Conservation (phyloP, 1,139 yeast species). For the Kodamaea derodonti region DNA sequence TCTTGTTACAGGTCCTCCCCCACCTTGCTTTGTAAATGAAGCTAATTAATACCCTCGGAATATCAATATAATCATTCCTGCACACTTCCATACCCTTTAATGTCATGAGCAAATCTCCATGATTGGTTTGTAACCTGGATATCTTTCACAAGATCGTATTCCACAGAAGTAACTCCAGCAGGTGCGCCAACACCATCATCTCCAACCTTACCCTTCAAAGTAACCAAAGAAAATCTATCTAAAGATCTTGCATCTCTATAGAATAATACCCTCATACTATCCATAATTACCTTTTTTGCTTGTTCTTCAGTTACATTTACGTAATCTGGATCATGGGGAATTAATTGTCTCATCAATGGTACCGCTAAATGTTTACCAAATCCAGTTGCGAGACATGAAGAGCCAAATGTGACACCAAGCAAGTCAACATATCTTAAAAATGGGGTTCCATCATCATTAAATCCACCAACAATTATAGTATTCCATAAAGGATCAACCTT, state of each 20-base stretch:
- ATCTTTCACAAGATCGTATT: slow-evolving; percentile 59
- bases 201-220: slow-evolving; percentile 51
- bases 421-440: slow-evolving; percentile 85
- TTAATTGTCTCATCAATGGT: slow-evolving; percentile 83
- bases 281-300: slow-evolving; percentile 71
- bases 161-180: slow-evolving; percentile 3
- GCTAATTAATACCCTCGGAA: too few relatives aligned
- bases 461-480: slow-evolving; percentile 86
- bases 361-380: slow-evolving; percentile 94
- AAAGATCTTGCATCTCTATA: slow-evolving; percentile 95
- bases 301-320: slow-evolving; percentile 65
- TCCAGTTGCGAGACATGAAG: slow-evolving; percentile 93
- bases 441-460: slow-evolving; percentile 62
- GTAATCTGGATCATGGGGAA: slow-evolving; percentile 75
- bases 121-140: slow-evolving; percentile 69
- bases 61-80: slow-evolving; percentile 28
- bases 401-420: slow-evolving; percentile 83
- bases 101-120: slow-evolving; percentile 89
- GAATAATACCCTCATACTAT: slow-evolving; percentile 90
- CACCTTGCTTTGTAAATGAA: too few relatives aligned
- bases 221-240: slow-evolving; percentile 79
- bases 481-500: slow-evolving; percentile 98
- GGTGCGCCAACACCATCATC: slow-evolving; percentile 12
- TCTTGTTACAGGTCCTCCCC: too few relatives aligned
- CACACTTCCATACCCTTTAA: slow-evolving; percentile 82